These are phyloP conservation scores for Phialemonium atrogriseum DNA, from an alignment of 2,329 filamentous ascomycete genomes.

Conservation along the genomic window DNA sequence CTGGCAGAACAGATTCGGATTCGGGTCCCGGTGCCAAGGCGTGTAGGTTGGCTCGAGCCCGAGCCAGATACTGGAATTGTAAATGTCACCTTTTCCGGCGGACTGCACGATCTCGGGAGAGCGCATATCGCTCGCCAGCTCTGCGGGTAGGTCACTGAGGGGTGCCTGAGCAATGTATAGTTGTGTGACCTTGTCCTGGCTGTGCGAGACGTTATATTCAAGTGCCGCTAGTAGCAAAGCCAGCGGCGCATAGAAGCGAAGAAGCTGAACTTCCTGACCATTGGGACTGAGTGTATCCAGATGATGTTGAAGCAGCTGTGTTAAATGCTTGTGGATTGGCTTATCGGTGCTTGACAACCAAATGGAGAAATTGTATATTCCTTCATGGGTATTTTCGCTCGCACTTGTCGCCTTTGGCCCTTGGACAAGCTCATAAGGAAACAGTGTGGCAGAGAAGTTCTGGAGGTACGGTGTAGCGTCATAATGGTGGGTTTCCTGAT, in stretches of 20 bases:
- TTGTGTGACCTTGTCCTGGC: constrained; percentile 17
- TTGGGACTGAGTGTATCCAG: too few relatives aligned
- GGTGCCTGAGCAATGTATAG: constrained; percentile 84
- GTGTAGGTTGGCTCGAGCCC: constrained; percentile 82
- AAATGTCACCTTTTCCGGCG: constrained; percentile 74
- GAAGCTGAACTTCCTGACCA: constrained; percentile 29
- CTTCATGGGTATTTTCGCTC: too few relatives aligned
- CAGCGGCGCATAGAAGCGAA: constrained; percentile 53
- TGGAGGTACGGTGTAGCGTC: neutral
- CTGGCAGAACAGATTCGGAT: constrained; percentile 88
- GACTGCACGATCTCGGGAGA: constrained; percentile 54
- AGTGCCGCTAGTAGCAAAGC: constrained; percentile 52
- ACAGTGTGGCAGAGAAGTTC: neutral
- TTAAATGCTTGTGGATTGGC: constrained; percentile 2
- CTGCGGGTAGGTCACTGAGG: constrained; percentile 56
- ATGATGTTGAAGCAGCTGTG: constrained; percentile 8
- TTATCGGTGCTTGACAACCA: constrained; percentile 4
- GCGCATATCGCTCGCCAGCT: constrained; percentile 58
- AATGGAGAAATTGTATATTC: constrained; percentile 4
- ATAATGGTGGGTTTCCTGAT: neutral
- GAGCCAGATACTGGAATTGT: constrained; percentile 80
- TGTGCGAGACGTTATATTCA: constrained; percentile 33
- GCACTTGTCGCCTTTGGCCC: too few relatives aligned
- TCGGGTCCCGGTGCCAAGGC: constrained; percentile 85
- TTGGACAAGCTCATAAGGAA: neutral